phyloP scores from a whole-genome alignment of 2,329 filamentous ascomycete genomes.

The Phialemonium atrogriseum region DNA sequence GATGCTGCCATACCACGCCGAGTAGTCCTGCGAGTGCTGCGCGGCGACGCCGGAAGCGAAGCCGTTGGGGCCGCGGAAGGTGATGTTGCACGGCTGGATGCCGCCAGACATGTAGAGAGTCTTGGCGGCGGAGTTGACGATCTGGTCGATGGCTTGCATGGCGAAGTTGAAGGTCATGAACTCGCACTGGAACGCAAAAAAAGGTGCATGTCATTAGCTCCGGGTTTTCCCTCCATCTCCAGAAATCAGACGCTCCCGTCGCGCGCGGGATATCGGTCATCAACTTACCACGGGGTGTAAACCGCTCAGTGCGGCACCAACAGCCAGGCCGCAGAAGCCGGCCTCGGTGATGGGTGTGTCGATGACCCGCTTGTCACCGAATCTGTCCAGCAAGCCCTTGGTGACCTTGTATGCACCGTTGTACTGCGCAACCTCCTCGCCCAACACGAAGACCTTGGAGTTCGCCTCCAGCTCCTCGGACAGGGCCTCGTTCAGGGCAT shows the following conservation, averaged over 20 bases:
- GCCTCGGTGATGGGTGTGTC: constrained; percentile 98
- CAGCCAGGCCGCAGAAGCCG: constrained; percentile 87
- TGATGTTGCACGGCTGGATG: constrained; percentile 99
- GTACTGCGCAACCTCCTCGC: constrained; percentile 99
- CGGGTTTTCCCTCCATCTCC: too few relatives aligned
- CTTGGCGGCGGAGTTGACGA: constrained; percentile 98
- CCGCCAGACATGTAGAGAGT: constrained; percentile 99
- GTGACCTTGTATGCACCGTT: constrained; percentile 99
- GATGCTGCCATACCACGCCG: constrained; percentile 97
- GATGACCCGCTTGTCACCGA: constrained; percentile 95
- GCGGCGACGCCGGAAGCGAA: constrained; percentile 93
- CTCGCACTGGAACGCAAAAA: constrained; percentile 59
- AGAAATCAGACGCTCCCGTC: too few relatives aligned
- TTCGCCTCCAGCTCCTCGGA: constrained; percentile 94
- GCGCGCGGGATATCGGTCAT: neutral
- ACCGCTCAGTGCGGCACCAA: constrained; percentile 90
- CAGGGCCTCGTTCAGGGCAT: constrained; percentile 95
- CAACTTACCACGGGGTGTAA: constrained; percentile 81
- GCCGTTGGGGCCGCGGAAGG: constrained; percentile 97
- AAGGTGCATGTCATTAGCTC: neutral
- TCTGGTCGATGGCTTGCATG: constrained; percentile 99
- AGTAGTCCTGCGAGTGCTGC: constrained; percentile 98
- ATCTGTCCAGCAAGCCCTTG: constrained; percentile 92
- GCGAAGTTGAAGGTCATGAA: constrained; percentile 99
- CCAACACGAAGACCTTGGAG: constrained; percentile 89